A percentile compares a stretch with the other conserved stretches of the same genome.
Evolutionary conservation across 805 yeast genomes (phyloP).

Genomic region (Debaryomyces hansenii): DNA sequence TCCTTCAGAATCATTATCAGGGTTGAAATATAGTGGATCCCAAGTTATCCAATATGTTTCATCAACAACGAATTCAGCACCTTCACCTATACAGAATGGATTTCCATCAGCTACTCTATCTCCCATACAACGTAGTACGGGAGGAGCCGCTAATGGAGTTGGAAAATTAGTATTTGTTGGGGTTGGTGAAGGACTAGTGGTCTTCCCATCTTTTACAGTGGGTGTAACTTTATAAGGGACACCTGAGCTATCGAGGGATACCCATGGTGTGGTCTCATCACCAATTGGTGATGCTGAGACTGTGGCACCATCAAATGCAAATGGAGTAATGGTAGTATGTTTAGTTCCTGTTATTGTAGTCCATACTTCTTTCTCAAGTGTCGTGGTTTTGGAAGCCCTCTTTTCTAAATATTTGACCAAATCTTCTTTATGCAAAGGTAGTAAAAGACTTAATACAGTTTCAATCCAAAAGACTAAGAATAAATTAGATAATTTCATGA

Average conservation of each 20-base stretch:
- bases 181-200: constrained; percentile 40
- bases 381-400: no score
- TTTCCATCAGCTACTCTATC: constrained; percentile 35
- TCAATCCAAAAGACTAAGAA: no score
- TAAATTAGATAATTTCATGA: no score
- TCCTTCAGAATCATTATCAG: constrained; percentile 17
- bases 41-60: constrained; percentile 51
- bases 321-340: no score
- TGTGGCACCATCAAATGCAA: not conserved
- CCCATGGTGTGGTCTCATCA: not conserved
- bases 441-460: no score
- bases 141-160: constrained; percentile 38
- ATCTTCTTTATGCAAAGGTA: no score
- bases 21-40: constrained; percentile 45
- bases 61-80: constrained; percentile 46
- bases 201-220: constrained; percentile 9
- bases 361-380: no score
- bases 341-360: no score
- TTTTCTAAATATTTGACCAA: no score
- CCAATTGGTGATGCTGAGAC: constrained; percentile 1
- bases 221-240: constrained; percentile 19
- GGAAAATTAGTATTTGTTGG: constrained; percentile 31
- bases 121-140: constrained; percentile 45
- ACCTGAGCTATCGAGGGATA: no score
- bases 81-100: constrained; percentile 46